A percentile compares a stretch with the other conserved stretches of the same genome.
Conservation (phyloP, 1,139 yeast genomes). For the Diutina ranongensis region DNA sequence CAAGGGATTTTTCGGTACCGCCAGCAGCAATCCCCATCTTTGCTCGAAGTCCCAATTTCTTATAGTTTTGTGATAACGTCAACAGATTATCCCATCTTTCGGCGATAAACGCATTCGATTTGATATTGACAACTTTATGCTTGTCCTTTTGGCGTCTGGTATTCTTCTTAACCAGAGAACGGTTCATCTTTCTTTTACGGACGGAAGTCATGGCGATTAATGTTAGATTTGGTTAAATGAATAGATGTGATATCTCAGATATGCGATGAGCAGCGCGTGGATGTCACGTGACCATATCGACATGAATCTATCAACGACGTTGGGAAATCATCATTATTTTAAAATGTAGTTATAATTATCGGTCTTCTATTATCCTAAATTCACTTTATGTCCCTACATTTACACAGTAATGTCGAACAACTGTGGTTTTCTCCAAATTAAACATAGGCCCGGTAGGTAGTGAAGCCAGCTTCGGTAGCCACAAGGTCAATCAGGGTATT, state of each 20-base stretch:
- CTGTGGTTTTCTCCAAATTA: conserved; percentile 23
- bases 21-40: conserved; percentile 37
- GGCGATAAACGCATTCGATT: conserved; percentile 71
- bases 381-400: too few species aligned
- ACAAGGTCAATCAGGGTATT: conserved; percentile 49
- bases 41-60: conserved; percentile 61
- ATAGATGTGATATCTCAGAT: too few species aligned
- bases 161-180: conserved; percentile 56
- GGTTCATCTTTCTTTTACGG: conserved; percentile 76
- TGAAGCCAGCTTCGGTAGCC: conserved; percentile 39
- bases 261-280: not conserved
- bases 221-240: too few species aligned
- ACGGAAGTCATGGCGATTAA: conserved; percentile 59
- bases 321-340: too few species aligned
- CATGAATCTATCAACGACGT: too few species aligned
- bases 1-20: conserved; percentile 17
- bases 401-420: too few species aligned
- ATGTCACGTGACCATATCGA: not conserved
- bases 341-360: too few species aligned
- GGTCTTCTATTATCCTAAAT: too few species aligned
- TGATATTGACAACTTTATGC: conserved; percentile 51
- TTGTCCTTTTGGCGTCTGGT: conserved; percentile 62
- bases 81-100: conserved; percentile 80
- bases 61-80: conserved; percentile 77
- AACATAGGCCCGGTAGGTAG: conserved; percentile 79